These are phyloP conservation scores for Mallotus repandus DNA, from an alignment of 441 rosid genomes.

Conservation along the genomic window DNA sequence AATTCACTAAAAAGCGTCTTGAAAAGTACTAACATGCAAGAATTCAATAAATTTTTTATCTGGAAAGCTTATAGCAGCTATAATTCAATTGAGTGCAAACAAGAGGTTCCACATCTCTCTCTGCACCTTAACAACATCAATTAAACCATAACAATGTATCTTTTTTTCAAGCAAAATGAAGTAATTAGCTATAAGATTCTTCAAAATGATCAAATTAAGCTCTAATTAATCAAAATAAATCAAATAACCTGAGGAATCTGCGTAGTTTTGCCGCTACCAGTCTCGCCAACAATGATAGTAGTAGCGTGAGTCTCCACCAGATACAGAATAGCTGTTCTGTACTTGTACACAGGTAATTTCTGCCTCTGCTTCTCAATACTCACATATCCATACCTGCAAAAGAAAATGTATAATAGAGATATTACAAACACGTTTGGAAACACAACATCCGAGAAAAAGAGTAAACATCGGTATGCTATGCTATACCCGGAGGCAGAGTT, in stretches of 20 bases:
- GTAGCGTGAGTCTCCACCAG: slow-evolving; percentile 86
- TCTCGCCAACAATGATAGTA: slow-evolving; percentile 91
- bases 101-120: too few species aligned
- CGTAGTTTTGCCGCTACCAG: slow-evolving; percentile 98
- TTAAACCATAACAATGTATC: too few species aligned
- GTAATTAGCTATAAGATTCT: too few species aligned
- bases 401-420: background rate
- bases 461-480: background rate
- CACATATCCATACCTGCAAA: slow-evolving; percentile 61
- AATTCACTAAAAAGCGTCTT: background rate
- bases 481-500: slow-evolving; percentile 62
- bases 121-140: too few species aligned
- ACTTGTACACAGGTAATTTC: slow-evolving; percentile 86
- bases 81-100: too few species aligned
- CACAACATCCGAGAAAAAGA: too few species aligned
- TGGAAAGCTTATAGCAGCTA: too few species aligned
- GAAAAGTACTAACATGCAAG: too few species aligned
- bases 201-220: too few species aligned
- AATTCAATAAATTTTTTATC: background rate
- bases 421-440: too few species aligned
- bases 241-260: slow-evolving; percentile 86
- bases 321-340: slow-evolving; percentile 74
- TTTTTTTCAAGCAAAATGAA: too few species aligned
- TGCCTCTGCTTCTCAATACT: slow-evolving; percentile 85
- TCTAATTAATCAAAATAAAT: background rate